A percentile compares a stretch with the other conserved stretches of the same genome.
Conservation (phyloP, 2,329 filamentous ascomycete genomes). For the Zymoseptoria ardabiliae region DNA sequence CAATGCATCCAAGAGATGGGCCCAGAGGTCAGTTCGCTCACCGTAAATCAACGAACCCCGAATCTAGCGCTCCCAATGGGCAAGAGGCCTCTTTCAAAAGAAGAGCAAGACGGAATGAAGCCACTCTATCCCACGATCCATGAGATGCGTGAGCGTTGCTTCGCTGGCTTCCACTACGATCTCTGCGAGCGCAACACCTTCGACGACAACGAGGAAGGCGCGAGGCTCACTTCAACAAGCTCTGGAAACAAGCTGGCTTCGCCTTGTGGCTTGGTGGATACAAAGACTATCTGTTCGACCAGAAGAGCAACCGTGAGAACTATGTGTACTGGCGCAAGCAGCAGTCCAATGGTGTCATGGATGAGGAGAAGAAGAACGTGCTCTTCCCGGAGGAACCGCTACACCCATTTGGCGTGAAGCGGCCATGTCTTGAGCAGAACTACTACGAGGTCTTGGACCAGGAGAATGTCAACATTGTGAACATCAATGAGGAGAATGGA, state of each 20-base stretch:
- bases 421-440: conserved; percentile 41
- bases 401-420: conserved; percentile 42
- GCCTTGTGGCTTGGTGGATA: conserved; percentile 25
- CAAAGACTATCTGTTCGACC: conserved; percentile 31
- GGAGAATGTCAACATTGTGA: conserved; percentile 37
- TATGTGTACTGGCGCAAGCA: conserved; percentile 44
- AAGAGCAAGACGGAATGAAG: conserved; percentile 45
- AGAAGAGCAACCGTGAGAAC: conserved; percentile 36
- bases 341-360: conserved; percentile 36
- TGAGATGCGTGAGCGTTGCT: conserved; percentile 45
- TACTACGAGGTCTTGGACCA: conserved; percentile 41
- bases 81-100: conserved; percentile 39
- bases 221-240: conserved; percentile 37
- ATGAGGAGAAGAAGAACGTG: conserved; percentile 39
- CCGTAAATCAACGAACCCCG: conserved; percentile 60
- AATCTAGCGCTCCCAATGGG: conserved; percentile 59
- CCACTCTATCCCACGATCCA: conserved; percentile 43
- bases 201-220: conserved; percentile 36
- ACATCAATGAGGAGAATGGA: conserved; percentile 31
- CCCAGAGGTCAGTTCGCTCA: conserved; percentile 35
- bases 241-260: conserved; percentile 33
- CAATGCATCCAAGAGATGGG: conserved; percentile 55
- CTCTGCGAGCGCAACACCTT: conserved; percentile 48
- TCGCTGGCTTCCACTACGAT: conserved; percentile 54
- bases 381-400: conserved; percentile 39